Conservation (phyloP, 2,329 filamentous ascomycete species). For the Tolypocladium amazonense region DNA sequence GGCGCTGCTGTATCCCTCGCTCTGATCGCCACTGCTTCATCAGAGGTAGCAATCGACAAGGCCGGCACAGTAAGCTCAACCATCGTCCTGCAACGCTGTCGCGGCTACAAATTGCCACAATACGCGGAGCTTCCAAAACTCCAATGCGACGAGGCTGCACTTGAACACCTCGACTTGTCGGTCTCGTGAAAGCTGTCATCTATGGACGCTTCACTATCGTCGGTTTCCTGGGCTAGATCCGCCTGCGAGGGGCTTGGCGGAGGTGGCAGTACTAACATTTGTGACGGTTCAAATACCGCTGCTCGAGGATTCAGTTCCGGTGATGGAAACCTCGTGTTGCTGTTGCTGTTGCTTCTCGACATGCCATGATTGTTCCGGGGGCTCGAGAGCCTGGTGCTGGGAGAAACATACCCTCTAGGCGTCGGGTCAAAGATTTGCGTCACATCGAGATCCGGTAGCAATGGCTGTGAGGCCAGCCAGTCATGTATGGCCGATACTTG, state of each 20-base stretch:
- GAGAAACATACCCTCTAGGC: conserved; percentile 1
- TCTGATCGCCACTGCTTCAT: background rate
- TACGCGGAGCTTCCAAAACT: background rate
- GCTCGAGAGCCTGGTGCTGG: background rate
- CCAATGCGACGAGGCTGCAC: background rate
- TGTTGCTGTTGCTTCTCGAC: background rate
- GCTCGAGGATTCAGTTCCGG: conserved; percentile 4
- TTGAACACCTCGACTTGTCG: background rate
- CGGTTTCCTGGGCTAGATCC: background rate
- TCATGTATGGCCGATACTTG: background rate
- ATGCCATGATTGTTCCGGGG: too few species aligned
- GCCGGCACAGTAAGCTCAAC: background rate
- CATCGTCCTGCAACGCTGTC: too few species aligned
- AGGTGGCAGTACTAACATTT: background rate
- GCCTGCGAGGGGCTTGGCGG: background rate
- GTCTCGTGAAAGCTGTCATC: background rate
- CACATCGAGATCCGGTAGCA: background rate
- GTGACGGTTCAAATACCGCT: conserved; percentile 1
- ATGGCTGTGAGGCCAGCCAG: conserved; percentile 5
- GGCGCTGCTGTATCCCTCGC: background rate
- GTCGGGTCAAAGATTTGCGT: conserved; percentile 1
- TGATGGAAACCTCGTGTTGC: background rate
- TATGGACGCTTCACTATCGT: background rate
- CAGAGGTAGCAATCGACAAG: background rate
- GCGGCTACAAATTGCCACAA: background rate